A percentile compares a stretch with the other conserved stretches of the same genome.
phyloP scores from a whole-genome alignment of 2,329 filamentous ascomycete genomes.

The Karstenula rhodostoma region DNA sequence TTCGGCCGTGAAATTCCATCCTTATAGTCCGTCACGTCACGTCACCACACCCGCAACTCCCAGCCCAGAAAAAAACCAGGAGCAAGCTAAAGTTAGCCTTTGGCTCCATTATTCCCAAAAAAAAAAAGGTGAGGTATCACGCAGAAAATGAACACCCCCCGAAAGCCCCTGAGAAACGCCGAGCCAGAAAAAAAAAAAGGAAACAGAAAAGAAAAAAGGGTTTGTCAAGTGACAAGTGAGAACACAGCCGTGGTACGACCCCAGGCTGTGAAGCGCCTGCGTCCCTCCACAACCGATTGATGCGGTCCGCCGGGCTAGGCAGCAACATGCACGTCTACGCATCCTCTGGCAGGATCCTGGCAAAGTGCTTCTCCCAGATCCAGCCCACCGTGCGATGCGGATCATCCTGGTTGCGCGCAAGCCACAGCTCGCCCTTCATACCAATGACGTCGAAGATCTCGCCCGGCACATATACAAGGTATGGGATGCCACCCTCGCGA shows the following conservation, averaged over 20 bases:
- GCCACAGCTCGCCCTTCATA: slow-evolving; percentile 96
- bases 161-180: not conserved
- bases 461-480: slow-evolving; percentile 92
- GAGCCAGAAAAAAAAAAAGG: not conserved
- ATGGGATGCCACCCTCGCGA: slow-evolving; percentile 92
- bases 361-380: slow-evolving; percentile 99
- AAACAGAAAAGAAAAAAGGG: not conserved
- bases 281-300: not conserved
- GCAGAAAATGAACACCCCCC: not conserved
- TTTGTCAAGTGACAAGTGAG: not conserved
- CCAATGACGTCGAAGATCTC: slow-evolving; percentile 80
- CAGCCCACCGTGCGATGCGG: slow-evolving; percentile 80
- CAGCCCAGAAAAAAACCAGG: not conserved
- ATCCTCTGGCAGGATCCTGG: slow-evolving; percentile 50
- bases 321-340: no score
- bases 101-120: not conserved
- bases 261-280: not conserved
- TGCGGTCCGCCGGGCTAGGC: no score
- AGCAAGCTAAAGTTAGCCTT: not conserved
- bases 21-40: not conserved
- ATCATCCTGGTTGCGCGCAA: slow-evolving; percentile 97
- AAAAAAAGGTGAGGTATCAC: slow-evolving; percentile 1
- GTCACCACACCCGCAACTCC: no score
- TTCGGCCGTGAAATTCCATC: not conserved
- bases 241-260: not conserved